phyloP scores from a whole-genome alignment of 164 flowering plant genomes.

The Umbilicus rupestris region DNA sequence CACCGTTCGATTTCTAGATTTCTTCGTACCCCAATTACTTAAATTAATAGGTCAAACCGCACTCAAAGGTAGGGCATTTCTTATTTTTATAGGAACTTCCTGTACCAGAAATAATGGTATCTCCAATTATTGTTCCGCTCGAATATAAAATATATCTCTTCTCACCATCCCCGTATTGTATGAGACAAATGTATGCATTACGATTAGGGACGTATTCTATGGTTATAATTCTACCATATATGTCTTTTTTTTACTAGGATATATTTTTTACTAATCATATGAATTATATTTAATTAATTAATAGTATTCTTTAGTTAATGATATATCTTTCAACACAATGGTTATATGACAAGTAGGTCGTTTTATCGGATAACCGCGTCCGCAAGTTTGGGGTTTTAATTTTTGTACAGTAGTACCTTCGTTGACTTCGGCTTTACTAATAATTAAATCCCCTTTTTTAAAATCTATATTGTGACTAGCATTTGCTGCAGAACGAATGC shows the following conservation, averaged over 20 bases:
- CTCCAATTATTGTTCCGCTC: neutral
- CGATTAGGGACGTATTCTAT: slow-evolving; percentile 11
- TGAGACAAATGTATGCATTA: slow-evolving; percentile 15
- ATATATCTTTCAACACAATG: neutral
- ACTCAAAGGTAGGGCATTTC: too few species aligned
- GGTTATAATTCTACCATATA: slow-evolving; percentile 9
- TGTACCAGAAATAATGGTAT: too few species aligned
- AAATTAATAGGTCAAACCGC: too few species aligned
- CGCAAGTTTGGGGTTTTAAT: slow-evolving; percentile 7
- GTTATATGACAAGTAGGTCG: slow-evolving; percentile 7
- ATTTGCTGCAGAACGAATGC: slow-evolving; percentile 10
- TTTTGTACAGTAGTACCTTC: slow-evolving; percentile 4
- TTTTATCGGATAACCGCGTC: slow-evolving; percentile 7
- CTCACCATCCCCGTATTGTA: slow-evolving; percentile 16
- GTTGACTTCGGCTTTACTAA: slow-evolving; percentile 9
- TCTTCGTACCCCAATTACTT: too few species aligned
- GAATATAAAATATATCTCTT: slow-evolving; percentile 19
- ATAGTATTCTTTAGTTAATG: too few species aligned
- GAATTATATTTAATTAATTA: too few species aligned
- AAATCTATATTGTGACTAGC: slow-evolving; percentile 7
- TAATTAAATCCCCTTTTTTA: neutral
- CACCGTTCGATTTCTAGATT: too few species aligned
- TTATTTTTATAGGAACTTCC: too few species aligned
- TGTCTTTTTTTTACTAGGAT: too few species aligned
- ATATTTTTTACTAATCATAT: too few species aligned